Evolutionary conservation across 2,329 filamentous ascomycete genomes (phyloP), one percentile per base, ranked within the genome.

Genomic region (Neofusicoccum cordaticola): DNA sequence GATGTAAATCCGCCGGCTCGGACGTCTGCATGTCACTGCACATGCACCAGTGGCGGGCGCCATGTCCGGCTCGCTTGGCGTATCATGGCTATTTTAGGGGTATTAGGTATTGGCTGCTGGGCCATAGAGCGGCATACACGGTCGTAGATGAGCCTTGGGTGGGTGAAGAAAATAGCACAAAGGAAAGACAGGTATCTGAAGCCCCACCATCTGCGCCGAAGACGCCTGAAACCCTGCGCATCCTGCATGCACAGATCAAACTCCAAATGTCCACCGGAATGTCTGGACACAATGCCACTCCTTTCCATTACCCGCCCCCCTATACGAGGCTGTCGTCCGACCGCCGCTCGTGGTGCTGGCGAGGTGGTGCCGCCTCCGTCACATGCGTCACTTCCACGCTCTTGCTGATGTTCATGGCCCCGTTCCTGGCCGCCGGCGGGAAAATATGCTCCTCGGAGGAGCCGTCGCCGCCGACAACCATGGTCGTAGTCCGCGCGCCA

Each of bases 401-500:
- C 52, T 64, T 64, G 62, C 52, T 64, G 50, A 64, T 57, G 51
- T 64, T 53, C 41, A 64, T 42, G 11, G 15, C 62, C 4, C 35
- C 42, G 51, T 64, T 53, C 41, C 58, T 42, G 11, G 11, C 62
- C 4, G 27, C 42, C 6, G 41, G 8, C 17, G 44, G 35, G 35
- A 58, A 37, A 12, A 58, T 45, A 19, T 64, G 41, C 17, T 64
- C 62, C 19, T 64, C 62, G 7, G 44, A 64, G 4, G 17, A 22
- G 9, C 44, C 44, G 62, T 64, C 62, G 45, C 58, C 53, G 11
- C 34, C 48, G n/a, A 17, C 62, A 11, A 51, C 66, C 2, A 63
- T 64, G 1, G 66, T 50, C 6, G 65, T 66, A 4, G 66, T 67
- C 27, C 52, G 52, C 5, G 56, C 68, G 34, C 64, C 65, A 6